phyloP scores from a whole-genome alignment of 345 rosid species.

The Eucalyptus pumila region DNA sequence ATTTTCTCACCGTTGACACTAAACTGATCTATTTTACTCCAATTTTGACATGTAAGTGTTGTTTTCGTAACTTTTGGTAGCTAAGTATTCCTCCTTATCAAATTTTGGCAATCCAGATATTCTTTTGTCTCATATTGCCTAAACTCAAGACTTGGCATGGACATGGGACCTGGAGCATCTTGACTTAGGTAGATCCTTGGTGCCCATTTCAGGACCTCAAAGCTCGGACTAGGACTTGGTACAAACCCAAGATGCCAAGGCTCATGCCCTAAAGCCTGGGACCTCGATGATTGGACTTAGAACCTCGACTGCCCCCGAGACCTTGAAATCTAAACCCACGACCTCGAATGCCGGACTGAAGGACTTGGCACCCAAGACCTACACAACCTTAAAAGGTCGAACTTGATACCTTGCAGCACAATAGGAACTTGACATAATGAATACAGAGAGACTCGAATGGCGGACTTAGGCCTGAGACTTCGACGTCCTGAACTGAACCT shows the following conservation, averaged over 20 bases:
- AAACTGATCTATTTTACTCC: rapidly evolving
- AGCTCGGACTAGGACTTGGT: neutral
- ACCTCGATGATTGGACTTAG: neutral
- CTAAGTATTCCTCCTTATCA: rapidly evolving
- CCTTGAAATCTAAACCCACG: neutral
- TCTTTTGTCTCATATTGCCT: neutral
- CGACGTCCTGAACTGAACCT: neutral
- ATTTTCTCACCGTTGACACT: rapidly evolving
- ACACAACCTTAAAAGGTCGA: neutral
- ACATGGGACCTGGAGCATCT: neutral
- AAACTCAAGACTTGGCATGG: neutral
- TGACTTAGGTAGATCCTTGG: neutral
- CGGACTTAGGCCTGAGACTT: neutral
- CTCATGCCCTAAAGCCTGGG: neutral
- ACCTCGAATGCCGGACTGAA: neutral
- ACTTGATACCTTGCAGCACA: neutral
- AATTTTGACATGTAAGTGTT: rapidly evolving
- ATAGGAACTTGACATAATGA: neutral
- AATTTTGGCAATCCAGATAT: rapidly evolving
- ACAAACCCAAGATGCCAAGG: neutral
- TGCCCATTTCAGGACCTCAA: neutral
- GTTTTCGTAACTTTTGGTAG: rapidly evolving
- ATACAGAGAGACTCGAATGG: neutral
- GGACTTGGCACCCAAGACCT: neutral
- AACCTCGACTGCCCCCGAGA: neutral